Conservation (phyloP, 2,329 filamentous ascomycete species). For the Penicillium sp. region DNA sequence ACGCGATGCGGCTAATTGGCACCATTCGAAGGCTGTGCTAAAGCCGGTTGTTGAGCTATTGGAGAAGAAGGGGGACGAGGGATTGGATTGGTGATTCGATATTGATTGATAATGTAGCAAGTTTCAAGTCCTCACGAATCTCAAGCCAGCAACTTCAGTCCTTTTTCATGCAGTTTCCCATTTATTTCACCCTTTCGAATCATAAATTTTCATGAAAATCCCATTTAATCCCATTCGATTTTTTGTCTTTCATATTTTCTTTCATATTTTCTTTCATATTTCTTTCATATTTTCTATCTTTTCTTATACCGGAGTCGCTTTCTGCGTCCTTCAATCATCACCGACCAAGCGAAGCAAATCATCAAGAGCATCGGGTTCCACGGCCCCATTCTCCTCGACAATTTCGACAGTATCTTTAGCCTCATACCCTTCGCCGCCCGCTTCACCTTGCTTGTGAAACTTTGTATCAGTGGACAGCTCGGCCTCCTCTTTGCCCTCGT, state of each 20-base stretch:
- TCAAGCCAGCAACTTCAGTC: too few relatives aligned
- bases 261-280: too few relatives aligned
- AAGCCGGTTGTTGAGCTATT: conserved; percentile 39
- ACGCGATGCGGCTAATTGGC: conserved; percentile 38
- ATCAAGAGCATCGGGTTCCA: background rate
- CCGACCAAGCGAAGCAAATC: background rate
- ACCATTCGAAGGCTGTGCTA: conserved; percentile 37
- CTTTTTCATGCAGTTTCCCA: too few relatives aligned
- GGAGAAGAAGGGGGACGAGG: conserved; percentile 34
- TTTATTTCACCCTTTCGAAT: too few relatives aligned
- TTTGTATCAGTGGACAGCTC: background rate
- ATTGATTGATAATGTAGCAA: too few relatives aligned
- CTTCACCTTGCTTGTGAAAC: background rate
- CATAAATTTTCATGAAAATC: too few relatives aligned
- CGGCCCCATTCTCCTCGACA: background rate
- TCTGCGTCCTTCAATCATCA: background rate
- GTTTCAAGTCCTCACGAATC: too few relatives aligned
- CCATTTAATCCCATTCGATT: too few relatives aligned
- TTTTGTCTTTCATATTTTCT: too few relatives aligned
- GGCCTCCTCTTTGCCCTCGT: background rate
- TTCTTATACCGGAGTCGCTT: too few relatives aligned
- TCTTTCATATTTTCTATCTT: too few relatives aligned
- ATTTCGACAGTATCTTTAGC: background rate
- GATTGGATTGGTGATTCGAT: conserved; percentile 38
- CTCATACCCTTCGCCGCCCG: background rate